Conservation (phyloP, 352 stramenopile genomes). For the Phytophthora kernoviae region DNA sequence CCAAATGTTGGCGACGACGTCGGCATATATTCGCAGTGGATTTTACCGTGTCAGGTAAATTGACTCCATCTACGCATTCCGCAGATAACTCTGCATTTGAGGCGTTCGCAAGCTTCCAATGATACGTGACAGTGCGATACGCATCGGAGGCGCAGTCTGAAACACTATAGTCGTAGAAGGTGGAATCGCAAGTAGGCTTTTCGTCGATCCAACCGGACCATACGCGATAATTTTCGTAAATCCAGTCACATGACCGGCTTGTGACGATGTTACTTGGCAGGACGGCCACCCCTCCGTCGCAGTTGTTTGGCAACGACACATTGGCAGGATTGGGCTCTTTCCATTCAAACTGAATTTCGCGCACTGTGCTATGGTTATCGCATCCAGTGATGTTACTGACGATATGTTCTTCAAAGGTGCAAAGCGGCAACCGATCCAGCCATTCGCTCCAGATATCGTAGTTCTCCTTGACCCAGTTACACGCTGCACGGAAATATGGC, state of each 20-base stretch:
- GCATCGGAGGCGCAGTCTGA: constrained; percentile 34
- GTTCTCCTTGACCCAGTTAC: background rate
- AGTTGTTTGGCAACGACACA: constrained; percentile 38
- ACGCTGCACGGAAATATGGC: background rate
- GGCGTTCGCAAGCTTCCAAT: constrained; percentile 38
- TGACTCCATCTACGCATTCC: constrained; percentile 33
- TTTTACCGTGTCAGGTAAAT: constrained; percentile 20
- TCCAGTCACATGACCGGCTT: constrained; percentile 54
- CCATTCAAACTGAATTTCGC: constrained; percentile 49
- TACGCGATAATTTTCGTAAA: constrained; percentile 17
- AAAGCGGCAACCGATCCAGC: constrained; percentile 43
- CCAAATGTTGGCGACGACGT: constrained; percentile 23
- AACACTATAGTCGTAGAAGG: constrained; percentile 48
- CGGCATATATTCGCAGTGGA: constrained; percentile 51
- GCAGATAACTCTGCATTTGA: constrained; percentile 17
- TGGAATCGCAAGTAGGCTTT: constrained; percentile 42
- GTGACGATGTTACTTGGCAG: constrained; percentile 35
- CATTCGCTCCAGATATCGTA: constrained; percentile 51
- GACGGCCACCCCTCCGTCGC: constrained; percentile 35
- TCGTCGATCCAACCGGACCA: constrained; percentile 45
- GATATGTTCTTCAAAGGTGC: constrained; percentile 37
- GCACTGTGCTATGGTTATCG: constrained; percentile 11
- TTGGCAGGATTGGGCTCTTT: constrained; percentile 41
- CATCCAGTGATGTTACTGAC: constrained; percentile 33
- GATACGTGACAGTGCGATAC: constrained; percentile 33